Evolutionary conservation across 768 basidiomycete genomes (phyloP).

Genomic region (Phanerochaete sordida): DNA sequence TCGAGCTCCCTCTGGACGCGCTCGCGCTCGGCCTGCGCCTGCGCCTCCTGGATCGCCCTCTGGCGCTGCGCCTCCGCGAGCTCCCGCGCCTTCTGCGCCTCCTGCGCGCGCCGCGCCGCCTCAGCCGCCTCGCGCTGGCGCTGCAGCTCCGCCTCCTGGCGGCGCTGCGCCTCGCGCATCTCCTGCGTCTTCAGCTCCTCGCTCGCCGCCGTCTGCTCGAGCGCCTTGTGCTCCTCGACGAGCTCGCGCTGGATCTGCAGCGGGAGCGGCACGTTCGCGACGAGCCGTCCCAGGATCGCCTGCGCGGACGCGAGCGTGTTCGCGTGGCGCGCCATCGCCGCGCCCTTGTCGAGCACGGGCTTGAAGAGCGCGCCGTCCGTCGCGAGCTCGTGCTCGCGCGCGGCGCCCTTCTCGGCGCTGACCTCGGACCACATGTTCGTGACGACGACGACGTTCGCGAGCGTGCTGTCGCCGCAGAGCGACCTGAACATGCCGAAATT

Average conservation of each 20-base stretch:
- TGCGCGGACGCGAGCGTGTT: slow-evolving; percentile 13
- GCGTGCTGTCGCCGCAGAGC: slow-evolving; percentile 22
- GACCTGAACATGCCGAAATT: slow-evolving; percentile 23
- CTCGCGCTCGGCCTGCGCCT: background rate
- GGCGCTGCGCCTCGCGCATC: slow-evolving; percentile 3
- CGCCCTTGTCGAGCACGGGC: slow-evolving; percentile 16
- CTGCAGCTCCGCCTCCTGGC: slow-evolving; percentile 6
- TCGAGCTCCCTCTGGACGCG: background rate
- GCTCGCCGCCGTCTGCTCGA: slow-evolving; percentile 16
- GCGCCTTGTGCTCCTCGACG: slow-evolving; percentile 13
- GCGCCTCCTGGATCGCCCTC: slow-evolving; percentile 3
- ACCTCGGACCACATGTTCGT: slow-evolving; percentile 31
- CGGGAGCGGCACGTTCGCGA: slow-evolving; percentile 12
- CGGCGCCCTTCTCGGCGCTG: slow-evolving; percentile 1
- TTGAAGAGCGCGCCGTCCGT: slow-evolving; percentile 14
- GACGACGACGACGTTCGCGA: slow-evolving; percentile 24
- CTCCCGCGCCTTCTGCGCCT: slow-evolving; percentile 1
- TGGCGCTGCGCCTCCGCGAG: background rate
- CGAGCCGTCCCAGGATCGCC: slow-evolving; percentile 8
- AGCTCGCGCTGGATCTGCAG: slow-evolving; percentile 21
- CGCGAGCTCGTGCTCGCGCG: slow-evolving; percentile 18
- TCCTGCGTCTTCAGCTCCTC: slow-evolving; percentile 12
- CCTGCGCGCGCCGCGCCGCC: slow-evolving; percentile 8
- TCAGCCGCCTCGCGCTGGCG: slow-evolving; percentile 3
- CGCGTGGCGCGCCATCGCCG: slow-evolving; percentile 16